These are phyloP conservation scores for Capronia epimyces DNA, from an alignment of 2,329 filamentous ascomycete species.

Conservation along the genomic window DNA sequence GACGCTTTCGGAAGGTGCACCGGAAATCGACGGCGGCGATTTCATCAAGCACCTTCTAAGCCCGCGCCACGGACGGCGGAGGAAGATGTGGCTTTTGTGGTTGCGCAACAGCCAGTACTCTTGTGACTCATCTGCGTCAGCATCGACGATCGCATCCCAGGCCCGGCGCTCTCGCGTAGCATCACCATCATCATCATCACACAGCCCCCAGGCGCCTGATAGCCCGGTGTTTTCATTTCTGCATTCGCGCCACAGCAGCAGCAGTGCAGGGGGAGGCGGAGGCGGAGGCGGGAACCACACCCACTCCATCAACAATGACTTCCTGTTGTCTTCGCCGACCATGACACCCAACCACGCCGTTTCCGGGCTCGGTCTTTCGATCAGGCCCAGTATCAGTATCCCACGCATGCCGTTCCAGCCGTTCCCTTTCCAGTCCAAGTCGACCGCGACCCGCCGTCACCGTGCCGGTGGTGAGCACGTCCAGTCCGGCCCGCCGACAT, in stretches of 20 bases:
- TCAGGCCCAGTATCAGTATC: constrained; percentile 1
- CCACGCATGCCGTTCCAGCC: constrained; percentile 17
- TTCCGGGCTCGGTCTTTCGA: neutral
- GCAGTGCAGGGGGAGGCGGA: neutral
- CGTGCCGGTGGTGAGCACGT: neutral
- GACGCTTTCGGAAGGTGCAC: neutral
- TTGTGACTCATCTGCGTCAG: neutral
- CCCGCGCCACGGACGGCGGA: constrained; percentile 21
- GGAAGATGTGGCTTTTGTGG: constrained; percentile 28
- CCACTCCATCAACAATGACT: neutral
- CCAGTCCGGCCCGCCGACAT: constrained; percentile 6
- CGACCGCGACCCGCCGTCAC: constrained; percentile 5
- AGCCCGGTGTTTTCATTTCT: constrained; percentile 21
- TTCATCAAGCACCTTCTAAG: constrained; percentile 22
- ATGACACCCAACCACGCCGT: neutral
- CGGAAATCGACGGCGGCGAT: constrained; percentile 19
- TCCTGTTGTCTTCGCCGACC: no score
- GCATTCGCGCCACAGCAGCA: constrained; percentile 13
- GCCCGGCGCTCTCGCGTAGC: no score
- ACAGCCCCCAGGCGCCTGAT: neutral
- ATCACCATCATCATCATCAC: neutral
- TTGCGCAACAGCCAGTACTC: constrained; percentile 23
- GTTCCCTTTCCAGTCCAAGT: constrained; percentile 8
- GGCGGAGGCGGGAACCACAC: neutral
- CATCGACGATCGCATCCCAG: no score